A percentile compares a stretch with the other conserved stretches of the same genome.
These are phyloP conservation scores for Sugiyamaella marilandica DNA, from an alignment of 805 yeast species.

Conservation along the genomic window DNA sequence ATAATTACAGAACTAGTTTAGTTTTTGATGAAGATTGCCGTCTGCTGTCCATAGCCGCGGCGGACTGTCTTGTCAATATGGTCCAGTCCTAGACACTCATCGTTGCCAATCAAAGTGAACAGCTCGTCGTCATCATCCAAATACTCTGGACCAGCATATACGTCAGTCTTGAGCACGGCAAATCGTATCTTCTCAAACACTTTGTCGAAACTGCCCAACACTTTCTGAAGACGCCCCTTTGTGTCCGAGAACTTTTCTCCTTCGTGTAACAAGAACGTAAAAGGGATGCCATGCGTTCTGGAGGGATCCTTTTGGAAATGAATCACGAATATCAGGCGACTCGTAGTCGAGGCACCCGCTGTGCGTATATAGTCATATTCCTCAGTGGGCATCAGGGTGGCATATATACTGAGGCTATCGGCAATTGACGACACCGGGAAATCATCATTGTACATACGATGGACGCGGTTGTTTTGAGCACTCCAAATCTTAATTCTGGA, in stretches of 20 bases:
- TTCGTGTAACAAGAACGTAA: conserved; percentile 65
- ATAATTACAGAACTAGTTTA: conserved; percentile 2
- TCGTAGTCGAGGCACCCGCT: conserved; percentile 21
- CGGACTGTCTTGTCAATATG: conserved; percentile 79
- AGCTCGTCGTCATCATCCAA: conserved; percentile 53
- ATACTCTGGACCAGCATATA: conserved; percentile 17
- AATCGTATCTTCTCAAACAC: conserved; percentile 74
- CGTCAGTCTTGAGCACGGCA: conserved; percentile 42
- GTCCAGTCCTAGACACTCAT: conserved; percentile 68
- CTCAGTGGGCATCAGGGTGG: conserved; percentile 44
- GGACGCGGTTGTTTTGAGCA: conserved; percentile 25
- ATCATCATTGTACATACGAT: conserved; percentile 34
- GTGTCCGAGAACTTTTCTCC: conserved; percentile 63
- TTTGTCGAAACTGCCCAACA: conserved; percentile 70
- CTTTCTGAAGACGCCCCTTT: conserved; percentile 58
- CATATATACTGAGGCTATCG: conserved; percentile 39
- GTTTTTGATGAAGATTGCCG: conserved; percentile 54
- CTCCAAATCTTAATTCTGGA: conserved; percentile 34
- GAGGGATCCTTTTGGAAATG: conserved; percentile 72
- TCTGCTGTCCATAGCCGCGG: conserved; percentile 46
- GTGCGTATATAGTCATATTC: conserved; percentile 26
- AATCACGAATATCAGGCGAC: conserved; percentile 56
- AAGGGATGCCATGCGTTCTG: conserved; percentile 77
- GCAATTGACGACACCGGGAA: conserved; percentile 39
- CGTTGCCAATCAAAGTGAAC: conserved; percentile 48